Evolutionary conservation across 306 rosid species (phyloP).

Genomic region (Cucumis cinereus): DNA sequence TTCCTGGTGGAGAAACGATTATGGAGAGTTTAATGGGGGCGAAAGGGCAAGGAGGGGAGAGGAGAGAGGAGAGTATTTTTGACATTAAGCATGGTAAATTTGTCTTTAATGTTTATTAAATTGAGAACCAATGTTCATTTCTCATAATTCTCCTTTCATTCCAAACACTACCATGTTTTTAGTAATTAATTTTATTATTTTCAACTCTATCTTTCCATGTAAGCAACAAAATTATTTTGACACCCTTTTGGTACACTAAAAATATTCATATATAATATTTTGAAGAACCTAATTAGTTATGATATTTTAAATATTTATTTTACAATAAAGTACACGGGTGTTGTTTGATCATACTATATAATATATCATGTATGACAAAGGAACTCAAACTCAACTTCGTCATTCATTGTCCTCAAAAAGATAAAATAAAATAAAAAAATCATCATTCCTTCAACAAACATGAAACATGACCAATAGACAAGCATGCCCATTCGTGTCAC

Average conservation of each 20-base stretch:
- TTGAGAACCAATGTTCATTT: too few relatives aligned
- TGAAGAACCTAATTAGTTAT: background rate
- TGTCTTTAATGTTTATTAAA: too few relatives aligned
- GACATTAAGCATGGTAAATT: too few relatives aligned
- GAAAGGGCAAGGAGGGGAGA: too few relatives aligned
- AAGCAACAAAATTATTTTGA: background rate
- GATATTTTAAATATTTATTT: background rate
- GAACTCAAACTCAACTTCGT: background rate
- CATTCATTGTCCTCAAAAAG: background rate
- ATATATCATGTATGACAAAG: background rate
- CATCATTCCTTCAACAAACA: background rate
- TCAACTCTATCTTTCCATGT: background rate
- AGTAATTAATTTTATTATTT: too few relatives aligned
- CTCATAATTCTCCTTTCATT: too few relatives aligned
- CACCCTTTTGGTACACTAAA: background rate
- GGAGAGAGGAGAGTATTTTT: too few relatives aligned
- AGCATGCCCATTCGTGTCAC: conserved; percentile 18
- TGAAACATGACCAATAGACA: background rate
- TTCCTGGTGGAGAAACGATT: too few relatives aligned
- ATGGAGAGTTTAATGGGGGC: too few relatives aligned
- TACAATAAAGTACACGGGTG: background rate
- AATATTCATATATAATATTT: too few relatives aligned
- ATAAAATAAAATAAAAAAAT: too few relatives aligned
- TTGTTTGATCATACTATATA: background rate
- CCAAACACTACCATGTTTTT: too few relatives aligned